Base-by-base conservation (phyloP, 768 basidiomycete genomes). In the Leccinum olivaceopallidum region DNA sequence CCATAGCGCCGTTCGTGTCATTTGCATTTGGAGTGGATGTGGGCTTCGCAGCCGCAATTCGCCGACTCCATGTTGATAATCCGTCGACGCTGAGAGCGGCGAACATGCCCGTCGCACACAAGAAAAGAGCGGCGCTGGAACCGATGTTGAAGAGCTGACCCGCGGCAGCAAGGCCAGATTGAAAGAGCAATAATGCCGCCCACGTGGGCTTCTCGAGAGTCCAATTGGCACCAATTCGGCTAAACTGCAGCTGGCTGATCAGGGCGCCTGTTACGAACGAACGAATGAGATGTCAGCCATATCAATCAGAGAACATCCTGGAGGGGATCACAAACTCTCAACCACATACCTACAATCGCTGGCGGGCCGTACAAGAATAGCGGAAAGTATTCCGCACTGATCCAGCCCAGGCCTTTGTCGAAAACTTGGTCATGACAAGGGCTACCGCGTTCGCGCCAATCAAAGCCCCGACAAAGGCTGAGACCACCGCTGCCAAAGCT, bases 321-420 rank as follows among this genome's bases (percentile, higher is more conserved):
- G n/a, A 44, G 2, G 26, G 22, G n/a, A 22, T 8, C 2, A 10
- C 20, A 34, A 57, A 22, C 5, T 22, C 2, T 39, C 24, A 44
- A 56, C 44, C 49, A 75, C 83, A 34, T 64, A 89, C 93, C 93
- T 14, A 90, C 75, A 14, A 93, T 68, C 0, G 86, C 85, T 2
- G 91, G 81, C 14, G 92, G 90, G 3, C 81, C 90, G 68, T 92
- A 98, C 22, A 97, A 73, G 22, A 81, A 68, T 24, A 95, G 63
- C 2, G 83, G 80, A 10, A 81, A 80, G 64, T 86, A 81, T 62
- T 92, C 91, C 47, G 79, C 82, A 16, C 83, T 79, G 73, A 92
- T 97, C 95, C 95, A 98, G 67, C 90, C 90, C 84, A 96, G 83
- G 0, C 84, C 81, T 72, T 84, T 88, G 8, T 83, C 81, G 22